These are phyloP conservation scores for Penicillium roqueforti DNA, from an alignment of 495 filamentous ascomycete species.

Conservation along the genomic window DNA sequence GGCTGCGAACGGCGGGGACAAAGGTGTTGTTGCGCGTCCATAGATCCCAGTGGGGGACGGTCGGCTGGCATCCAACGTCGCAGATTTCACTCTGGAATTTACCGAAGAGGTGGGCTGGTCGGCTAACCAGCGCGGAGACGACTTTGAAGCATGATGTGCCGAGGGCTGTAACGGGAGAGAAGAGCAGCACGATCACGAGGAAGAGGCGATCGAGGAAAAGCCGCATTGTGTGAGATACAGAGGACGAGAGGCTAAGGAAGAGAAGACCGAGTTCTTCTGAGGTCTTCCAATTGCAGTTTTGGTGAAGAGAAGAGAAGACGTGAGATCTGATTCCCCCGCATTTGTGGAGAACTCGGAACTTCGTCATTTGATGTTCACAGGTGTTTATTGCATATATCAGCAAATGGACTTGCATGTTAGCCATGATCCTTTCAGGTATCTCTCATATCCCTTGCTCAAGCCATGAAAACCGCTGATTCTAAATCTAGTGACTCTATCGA, in stretches of 20 bases:
- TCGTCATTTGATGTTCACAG: not conserved
- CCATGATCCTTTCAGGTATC: constrained; percentile 1
- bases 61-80: constrained; percentile 39
- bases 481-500: constrained; percentile 1
- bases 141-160: constrained; percentile 39
- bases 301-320: not conserved
- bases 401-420: not conserved
- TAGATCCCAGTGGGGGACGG: constrained; percentile 43
- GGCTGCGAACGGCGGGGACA: constrained; percentile 37
- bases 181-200: constrained; percentile 21
- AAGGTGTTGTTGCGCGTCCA: constrained; percentile 46
- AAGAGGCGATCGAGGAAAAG: constrained; percentile 15
- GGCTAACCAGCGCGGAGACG: constrained; percentile 34
- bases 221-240: constrained; percentile 12
- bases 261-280: not conserved
- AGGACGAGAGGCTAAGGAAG: not conserved
- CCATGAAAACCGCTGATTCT: not conserved
- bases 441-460: not conserved
- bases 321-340: constrained; percentile 1
- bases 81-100: constrained; percentile 44
- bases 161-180: constrained; percentile 26
- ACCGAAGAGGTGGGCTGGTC: constrained; percentile 33
- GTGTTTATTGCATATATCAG: no score
- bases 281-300: not conserved
- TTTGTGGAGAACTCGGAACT: constrained; percentile 1